Percentiles rank a stretch among this genome's conserved stretches.
Conservation (phyloP, 1,139 yeast genomes). For the Yamadazyma spencermartinsiae region DNA sequence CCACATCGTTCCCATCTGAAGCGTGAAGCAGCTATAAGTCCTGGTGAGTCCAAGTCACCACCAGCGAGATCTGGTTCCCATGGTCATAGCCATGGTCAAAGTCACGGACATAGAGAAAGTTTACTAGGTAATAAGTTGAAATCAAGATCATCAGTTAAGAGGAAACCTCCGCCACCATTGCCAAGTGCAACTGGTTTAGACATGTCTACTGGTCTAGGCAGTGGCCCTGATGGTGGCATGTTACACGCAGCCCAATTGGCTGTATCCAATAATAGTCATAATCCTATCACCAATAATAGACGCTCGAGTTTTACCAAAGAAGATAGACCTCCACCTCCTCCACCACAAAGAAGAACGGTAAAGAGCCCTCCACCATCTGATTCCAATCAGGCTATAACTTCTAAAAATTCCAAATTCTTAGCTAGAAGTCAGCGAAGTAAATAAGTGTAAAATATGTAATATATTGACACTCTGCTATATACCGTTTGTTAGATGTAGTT, state of each 20-base stretch:
- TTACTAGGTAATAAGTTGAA: slow-evolving; percentile 13
- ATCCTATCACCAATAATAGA: slow-evolving; percentile 25
- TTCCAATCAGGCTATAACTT: slow-evolving; percentile 28
- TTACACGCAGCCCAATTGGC: slow-evolving; percentile 50
- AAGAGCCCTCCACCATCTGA: slow-evolving; percentile 4
- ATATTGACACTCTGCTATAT: no score
- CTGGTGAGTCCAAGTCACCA: background rate
- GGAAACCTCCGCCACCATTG: slow-evolving; percentile 42
- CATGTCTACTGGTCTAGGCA: slow-evolving; percentile 38
- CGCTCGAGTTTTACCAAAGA: slow-evolving; percentile 43
- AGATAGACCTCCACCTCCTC: slow-evolving; percentile 14
- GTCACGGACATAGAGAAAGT: slow-evolving; percentile 11
- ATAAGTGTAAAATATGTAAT: slow-evolving; percentile 13
- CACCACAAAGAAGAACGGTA: slow-evolving; percentile 4
- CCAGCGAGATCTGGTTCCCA: background rate
- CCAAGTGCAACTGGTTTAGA: slow-evolving; percentile 20
- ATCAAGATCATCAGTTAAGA: slow-evolving; percentile 19
- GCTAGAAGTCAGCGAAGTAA: slow-evolving; percentile 45
- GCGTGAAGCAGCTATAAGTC: background rate
- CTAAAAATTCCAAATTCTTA: slow-evolving; percentile 44
- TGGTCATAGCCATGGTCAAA: no score
- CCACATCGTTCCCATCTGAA: slow-evolving; percentile 1
- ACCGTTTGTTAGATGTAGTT: no score
- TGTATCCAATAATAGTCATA: slow-evolving; percentile 35
- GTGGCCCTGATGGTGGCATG: slow-evolving; percentile 24